These are phyloP conservation scores for Trametes elegans DNA, from an alignment of 768 basidiomycete genomes.

Conservation along the genomic window DNA sequence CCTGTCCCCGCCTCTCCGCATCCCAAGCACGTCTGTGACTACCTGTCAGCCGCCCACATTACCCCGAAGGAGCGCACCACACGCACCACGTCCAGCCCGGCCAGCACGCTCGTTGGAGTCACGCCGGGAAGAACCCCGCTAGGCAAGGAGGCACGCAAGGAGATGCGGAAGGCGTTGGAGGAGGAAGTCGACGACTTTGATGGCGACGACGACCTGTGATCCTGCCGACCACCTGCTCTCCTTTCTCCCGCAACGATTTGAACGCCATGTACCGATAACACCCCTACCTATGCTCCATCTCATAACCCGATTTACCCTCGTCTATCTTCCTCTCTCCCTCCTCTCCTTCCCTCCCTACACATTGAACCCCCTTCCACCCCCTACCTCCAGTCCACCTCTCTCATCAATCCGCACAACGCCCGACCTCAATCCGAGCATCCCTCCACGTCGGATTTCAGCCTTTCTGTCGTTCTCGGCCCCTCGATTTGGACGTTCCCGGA, in stretches of 20 bases:
- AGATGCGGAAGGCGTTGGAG: slow-evolving; percentile 15
- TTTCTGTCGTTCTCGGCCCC: background rate
- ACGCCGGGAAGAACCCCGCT: slow-evolving; percentile 15
- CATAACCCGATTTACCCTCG: background rate
- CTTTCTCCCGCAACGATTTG: no score
- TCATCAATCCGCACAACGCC: no score
- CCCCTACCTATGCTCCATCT: slow-evolving; percentile 4
- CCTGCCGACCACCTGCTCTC: background rate
- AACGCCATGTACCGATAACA: background rate
- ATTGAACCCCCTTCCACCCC: background rate
- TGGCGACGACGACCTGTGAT: slow-evolving; percentile 6
- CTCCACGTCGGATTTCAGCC: background rate
- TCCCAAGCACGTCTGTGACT: slow-evolving; percentile 15
- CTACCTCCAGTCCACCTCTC: background rate
- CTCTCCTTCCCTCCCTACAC: no score
- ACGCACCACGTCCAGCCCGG: background rate
- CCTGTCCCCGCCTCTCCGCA: slow-evolving; percentile 12
- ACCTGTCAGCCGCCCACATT: background rate
- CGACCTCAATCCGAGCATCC: background rate
- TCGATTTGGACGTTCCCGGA: background rate
- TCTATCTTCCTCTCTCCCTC: background rate
- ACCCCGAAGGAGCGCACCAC: slow-evolving; percentile 1
- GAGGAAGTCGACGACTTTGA: slow-evolving; percentile 12
- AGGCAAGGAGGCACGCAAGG: slow-evolving; percentile 10
- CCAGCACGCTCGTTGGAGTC: background rate